Percentiles rank a stretch among this genome's conserved stretches.
These are phyloP conservation scores for Tinospora cordifolia DNA, from an alignment of 164 flowering plant species.

Conservation along the genomic window DNA sequence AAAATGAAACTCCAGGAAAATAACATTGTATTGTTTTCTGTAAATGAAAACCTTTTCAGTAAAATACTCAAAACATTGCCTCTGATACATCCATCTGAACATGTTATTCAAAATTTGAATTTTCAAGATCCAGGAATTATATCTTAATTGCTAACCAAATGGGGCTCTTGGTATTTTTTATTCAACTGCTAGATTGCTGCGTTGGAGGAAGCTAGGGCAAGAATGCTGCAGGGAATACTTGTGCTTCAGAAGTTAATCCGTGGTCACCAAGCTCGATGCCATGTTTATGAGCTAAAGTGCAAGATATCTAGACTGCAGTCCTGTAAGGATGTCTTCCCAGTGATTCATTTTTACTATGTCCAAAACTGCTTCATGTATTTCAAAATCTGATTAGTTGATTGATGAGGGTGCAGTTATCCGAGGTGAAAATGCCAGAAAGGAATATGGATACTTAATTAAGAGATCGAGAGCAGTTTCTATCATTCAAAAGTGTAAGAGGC, in stretches of 20 bases:
- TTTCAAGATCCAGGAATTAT: too few species aligned
- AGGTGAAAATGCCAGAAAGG: constrained; percentile 57
- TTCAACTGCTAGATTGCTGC: constrained; percentile 45
- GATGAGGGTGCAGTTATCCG: constrained; percentile 51
- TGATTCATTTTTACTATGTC: background rate
- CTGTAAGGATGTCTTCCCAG: constrained; percentile 33
- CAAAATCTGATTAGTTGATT: background rate
- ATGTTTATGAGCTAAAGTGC: constrained; percentile 39
- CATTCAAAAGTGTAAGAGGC: constrained; percentile 25
- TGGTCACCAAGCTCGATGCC: constrained; percentile 45
- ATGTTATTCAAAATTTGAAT: too few species aligned
- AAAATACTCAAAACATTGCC: too few species aligned
- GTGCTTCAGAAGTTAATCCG: constrained; percentile 67
- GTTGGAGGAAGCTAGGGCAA: constrained; percentile 58
- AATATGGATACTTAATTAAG: constrained; percentile 21
- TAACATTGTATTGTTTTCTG: too few species aligned
- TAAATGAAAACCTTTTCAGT: too few species aligned
- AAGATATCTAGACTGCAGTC: constrained; percentile 58
- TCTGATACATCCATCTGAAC: too few species aligned
- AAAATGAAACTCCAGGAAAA: too few species aligned
- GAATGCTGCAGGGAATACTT: constrained; percentile 46
- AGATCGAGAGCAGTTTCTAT: constrained; percentile 17
- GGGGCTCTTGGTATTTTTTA: background rate
- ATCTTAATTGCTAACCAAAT: too few species aligned
- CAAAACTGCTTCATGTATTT: background rate